Evolutionary conservation across 116 monocot genomes (phyloP).

Genomic region (Papilionanthe hybrid): DNA sequence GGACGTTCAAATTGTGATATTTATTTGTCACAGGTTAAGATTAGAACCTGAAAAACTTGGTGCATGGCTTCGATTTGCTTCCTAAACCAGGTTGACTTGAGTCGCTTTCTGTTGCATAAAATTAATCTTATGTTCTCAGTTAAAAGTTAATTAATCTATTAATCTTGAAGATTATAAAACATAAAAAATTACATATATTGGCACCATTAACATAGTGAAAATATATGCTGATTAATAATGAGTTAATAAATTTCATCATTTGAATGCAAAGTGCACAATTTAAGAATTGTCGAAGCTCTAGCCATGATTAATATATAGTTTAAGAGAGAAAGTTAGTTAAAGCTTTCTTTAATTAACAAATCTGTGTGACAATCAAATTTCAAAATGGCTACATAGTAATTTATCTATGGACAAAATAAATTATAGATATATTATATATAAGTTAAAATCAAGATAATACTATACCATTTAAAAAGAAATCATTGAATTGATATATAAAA

Average conservation of each 20-base stretch:
- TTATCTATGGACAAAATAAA: no score
- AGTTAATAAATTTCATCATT: conserved; percentile 1
- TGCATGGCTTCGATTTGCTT: conserved; percentile 78
- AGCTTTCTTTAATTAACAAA: background rate
- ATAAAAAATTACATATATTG: conserved; percentile 10
- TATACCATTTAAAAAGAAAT: no score
- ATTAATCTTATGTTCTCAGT: conserved; percentile 56
- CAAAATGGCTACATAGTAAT: no score
- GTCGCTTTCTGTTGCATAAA: conserved; percentile 57
- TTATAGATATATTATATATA: no score
- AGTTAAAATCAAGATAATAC: no score
- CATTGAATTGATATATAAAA: no score
- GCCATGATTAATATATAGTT: background rate
- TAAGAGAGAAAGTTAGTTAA: background rate
- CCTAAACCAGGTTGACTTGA: conserved; percentile 50
- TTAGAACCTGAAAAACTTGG: conserved; percentile 79
- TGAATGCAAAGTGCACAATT: background rate
- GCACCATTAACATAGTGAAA: background rate
- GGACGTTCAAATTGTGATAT: conserved; percentile 33
- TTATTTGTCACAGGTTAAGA: conserved; percentile 49
- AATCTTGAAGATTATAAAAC: conserved; percentile 27
- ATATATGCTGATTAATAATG: background rate
- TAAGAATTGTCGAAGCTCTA: background rate
- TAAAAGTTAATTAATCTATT: conserved; percentile 17
- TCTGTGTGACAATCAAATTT: no score